Evolutionary conservation across 2,329 filamentous ascomycete species (phyloP).

Genomic region (Fusarium setosum): DNA sequence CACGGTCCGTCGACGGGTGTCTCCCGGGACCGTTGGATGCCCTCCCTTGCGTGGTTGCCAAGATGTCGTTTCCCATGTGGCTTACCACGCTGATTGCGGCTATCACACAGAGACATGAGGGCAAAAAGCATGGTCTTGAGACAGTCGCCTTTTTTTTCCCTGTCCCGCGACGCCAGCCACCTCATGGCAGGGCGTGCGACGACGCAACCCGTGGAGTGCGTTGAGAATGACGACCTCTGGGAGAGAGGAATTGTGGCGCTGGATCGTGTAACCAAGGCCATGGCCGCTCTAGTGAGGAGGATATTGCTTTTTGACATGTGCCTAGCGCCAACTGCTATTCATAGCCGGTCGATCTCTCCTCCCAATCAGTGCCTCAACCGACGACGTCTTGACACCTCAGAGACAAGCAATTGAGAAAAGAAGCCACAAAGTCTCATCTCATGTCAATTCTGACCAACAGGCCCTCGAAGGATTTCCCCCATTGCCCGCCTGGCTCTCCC

Average conservation of each 20-base stretch:
- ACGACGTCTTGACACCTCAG: background rate
- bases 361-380: background rate
- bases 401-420: slow-evolving; percentile 20
- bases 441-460: slow-evolving; percentile 4
- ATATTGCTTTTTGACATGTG: slow-evolving; percentile 19
- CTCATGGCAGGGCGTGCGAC: slow-evolving; percentile 31
- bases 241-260: slow-evolving; percentile 29
- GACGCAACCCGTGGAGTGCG: slow-evolving; percentile 10
- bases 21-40: slow-evolving; percentile 27
- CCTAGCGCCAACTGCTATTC: slow-evolving; percentile 31
- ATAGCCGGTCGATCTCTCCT: slow-evolving; percentile 29
- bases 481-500: no score
- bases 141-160: slow-evolving; percentile 19
- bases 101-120: slow-evolving; percentile 17
- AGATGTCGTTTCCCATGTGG: slow-evolving; percentile 30
- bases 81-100: slow-evolving; percentile 12
- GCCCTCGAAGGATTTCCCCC: background rate
- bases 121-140: slow-evolving; percentile 31
- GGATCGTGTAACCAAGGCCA: slow-evolving; percentile 1
- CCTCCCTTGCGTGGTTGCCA: slow-evolving; percentile 29
- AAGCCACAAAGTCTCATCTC: slow-evolving; percentile 25
- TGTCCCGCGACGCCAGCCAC: slow-evolving; percentile 16
- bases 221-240: slow-evolving; percentile 3
- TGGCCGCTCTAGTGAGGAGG: background rate
- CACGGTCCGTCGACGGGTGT: slow-evolving; percentile 25